Conservation (phyloP, 2,329 filamentous ascomycete genomes). For the Monosporascus sp. region DNA sequence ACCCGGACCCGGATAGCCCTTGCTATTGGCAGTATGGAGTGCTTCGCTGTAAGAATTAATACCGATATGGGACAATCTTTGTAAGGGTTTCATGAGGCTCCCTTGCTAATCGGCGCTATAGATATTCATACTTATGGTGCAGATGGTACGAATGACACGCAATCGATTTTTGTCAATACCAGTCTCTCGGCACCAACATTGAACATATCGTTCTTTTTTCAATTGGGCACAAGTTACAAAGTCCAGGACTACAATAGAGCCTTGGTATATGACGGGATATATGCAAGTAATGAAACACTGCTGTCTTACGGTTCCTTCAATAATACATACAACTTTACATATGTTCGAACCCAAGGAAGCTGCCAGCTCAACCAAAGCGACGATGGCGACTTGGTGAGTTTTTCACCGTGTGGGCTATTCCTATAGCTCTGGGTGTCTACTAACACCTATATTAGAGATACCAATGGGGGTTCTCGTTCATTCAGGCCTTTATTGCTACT, state of each 20-base stretch:
- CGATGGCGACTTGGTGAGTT: background rate
- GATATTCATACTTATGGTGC: background rate
- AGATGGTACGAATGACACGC: background rate
- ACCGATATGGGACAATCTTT: no score
- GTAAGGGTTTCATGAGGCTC: no score
- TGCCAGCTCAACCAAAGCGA: background rate
- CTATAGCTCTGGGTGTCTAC: background rate
- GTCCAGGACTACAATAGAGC: no score
- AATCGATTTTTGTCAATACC: background rate
- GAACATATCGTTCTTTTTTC: background rate
- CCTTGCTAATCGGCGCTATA: background rate
- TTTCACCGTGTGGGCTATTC: background rate
- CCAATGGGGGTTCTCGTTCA: constrained; percentile 19
- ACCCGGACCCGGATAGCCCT: no score
- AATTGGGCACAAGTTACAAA: background rate
- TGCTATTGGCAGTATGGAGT: no score
- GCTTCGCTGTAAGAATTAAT: no score
- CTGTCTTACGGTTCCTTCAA: no score
- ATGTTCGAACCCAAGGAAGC: background rate
- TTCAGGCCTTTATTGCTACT: constrained; percentile 13
- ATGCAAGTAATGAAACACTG: no score
- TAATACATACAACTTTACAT: background rate
- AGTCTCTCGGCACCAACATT: background rate
- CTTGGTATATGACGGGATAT: no score
- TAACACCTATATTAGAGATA: constrained; percentile 5